These are phyloP conservation scores for Alternaria consortialis DNA, from an alignment of 2,329 filamentous ascomycete species.

Conservation along the genomic window DNA sequence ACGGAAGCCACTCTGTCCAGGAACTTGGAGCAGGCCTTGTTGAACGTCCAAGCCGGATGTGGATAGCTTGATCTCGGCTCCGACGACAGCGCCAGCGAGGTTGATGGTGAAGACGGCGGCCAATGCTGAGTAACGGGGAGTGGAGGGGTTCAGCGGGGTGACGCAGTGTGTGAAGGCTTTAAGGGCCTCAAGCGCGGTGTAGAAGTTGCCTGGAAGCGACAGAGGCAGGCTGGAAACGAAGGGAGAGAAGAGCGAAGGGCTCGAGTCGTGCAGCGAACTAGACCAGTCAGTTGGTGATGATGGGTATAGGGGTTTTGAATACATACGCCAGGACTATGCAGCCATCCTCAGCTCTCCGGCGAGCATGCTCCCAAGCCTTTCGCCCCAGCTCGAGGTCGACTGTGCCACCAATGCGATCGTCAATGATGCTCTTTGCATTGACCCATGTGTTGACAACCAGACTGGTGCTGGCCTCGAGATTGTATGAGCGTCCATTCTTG, in stretches of 20 bases:
- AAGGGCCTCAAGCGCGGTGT: slow-evolving; percentile 80
- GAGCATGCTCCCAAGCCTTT: slow-evolving; percentile 94
- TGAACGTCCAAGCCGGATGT: slow-evolving; percentile 87
- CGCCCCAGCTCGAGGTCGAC: slow-evolving; percentile 81
- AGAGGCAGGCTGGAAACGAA: slow-evolving; percentile 85
- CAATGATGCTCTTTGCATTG: slow-evolving; percentile 75
- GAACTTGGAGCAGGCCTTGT: slow-evolving; percentile 81
- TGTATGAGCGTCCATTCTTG: slow-evolving; percentile 80
- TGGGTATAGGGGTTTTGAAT: background rate
- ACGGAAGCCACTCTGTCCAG: slow-evolving; percentile 80
- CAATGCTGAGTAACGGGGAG: slow-evolving; percentile 80
- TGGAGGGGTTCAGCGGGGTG: slow-evolving; percentile 88
- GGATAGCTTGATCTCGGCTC: slow-evolving; percentile 78
- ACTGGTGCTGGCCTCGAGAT: slow-evolving; percentile 87
- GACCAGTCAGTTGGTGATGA: slow-evolving; percentile 19
- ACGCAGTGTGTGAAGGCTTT: slow-evolving; percentile 87
- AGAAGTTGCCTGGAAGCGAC: slow-evolving; percentile 76
- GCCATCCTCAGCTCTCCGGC: slow-evolving; percentile 91
- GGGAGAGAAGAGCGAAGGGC: slow-evolving; percentile 82
- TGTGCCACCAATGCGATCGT: slow-evolving; percentile 76
- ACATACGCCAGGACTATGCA: slow-evolving; percentile 87
- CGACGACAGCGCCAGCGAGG: slow-evolving; percentile 79
- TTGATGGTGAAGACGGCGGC: slow-evolving; percentile 84
- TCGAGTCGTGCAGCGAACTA: slow-evolving; percentile 87
- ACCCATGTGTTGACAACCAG: slow-evolving; percentile 96